These are phyloP conservation scores for Ustilago hordei DNA, from an alignment of 1,284 basidiomycete genomes.

Conservation along the genomic window DNA sequence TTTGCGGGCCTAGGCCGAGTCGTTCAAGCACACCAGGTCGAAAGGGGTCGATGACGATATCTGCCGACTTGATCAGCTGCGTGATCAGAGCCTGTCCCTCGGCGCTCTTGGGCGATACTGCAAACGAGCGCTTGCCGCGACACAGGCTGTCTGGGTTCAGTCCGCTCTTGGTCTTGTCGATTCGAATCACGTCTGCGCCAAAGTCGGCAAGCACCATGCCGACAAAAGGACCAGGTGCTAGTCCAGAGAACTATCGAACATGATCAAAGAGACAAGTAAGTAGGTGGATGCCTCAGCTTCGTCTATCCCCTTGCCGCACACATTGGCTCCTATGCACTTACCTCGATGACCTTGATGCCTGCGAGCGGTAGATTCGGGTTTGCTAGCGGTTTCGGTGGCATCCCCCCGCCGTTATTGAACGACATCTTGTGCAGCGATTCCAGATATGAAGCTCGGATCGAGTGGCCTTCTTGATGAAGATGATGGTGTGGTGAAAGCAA, in stretches of 20 bases:
- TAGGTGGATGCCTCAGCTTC: too few relatives aligned
- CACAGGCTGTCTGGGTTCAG: slow-evolving; percentile 72
- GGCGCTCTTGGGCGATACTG: slow-evolving; percentile 76
- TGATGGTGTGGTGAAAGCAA: slow-evolving; percentile 5
- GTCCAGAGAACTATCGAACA: slow-evolving; percentile 78
- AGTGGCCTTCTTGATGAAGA: neutral
- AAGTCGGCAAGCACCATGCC: slow-evolving; percentile 82
- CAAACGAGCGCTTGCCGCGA: slow-evolving; percentile 80
- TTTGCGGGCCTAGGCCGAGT: slow-evolving; percentile 78
- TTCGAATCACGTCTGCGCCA: slow-evolving; percentile 81
- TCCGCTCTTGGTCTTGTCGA: slow-evolving; percentile 75
- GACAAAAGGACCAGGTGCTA: slow-evolving; percentile 83
- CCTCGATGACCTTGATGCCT: slow-evolving; percentile 45
- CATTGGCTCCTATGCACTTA: slow-evolving; percentile 3
- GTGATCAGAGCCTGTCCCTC: slow-evolving; percentile 76
- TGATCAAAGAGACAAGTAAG: too few relatives aligned
- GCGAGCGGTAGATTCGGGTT: slow-evolving; percentile 37
- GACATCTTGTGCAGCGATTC: slow-evolving; percentile 13
- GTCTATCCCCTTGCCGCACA: neutral
- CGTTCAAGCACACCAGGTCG: slow-evolving; percentile 84
- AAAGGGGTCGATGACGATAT: slow-evolving; percentile 85
- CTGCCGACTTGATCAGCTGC: slow-evolving; percentile 77
- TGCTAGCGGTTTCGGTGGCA: slow-evolving; percentile 25
- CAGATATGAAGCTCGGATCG: neutral
- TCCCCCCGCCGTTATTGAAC: slow-evolving; percentile 16